Evolutionary conservation across 805 yeast species (phyloP), one percentile per base, ranked within the genome.

Genomic region (Candida boleticola): DNA sequence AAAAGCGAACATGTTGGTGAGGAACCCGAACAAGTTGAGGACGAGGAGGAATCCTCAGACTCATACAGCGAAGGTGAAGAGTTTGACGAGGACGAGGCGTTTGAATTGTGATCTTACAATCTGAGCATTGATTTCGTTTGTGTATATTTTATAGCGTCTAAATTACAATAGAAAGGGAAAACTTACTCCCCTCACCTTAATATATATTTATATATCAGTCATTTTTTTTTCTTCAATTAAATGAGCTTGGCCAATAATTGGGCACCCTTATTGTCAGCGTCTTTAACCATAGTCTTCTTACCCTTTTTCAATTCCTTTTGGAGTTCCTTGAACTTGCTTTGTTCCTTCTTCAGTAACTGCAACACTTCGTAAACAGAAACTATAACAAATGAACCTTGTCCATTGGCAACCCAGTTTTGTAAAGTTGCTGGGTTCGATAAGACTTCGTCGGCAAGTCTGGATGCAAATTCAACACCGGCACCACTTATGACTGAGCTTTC

Each of bases 291-390:
- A 20, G 64, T 58, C 48, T 76, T 77, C 54, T 73, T 68, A 37
- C 70, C 53, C 44, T 72, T 70, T 60, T 76, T 77, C 54, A 90
- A 66, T 22, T 70, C 74, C 56, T 79, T 74, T 44, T 69, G 55
- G 50, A 85, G 79, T 23, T 64, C 58, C 44, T 75, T 67, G 40
- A 76, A 72, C 20, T 64, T 55, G 36, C 64, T 57, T 35, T 66
- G 68, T 11, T 30, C 36, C 13, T 23, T 14, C 13, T 22, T 17
- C 44, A 45, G 53, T 3, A 68, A 71, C 39, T 68, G 65, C 53
- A 85, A 70, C 22, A 76, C 75, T 64, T 92, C 97, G 52, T 73
- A 76, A n/a, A 89, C 64, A 0, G 96, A 79, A 38, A 88, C 90
- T 41, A 90, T 71, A 14, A 88, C 86, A 58, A 92, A 92, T 14